phyloP scores from a whole-genome alignment of 164 flowering plant species.

The Aristolochia contorta region DNA sequence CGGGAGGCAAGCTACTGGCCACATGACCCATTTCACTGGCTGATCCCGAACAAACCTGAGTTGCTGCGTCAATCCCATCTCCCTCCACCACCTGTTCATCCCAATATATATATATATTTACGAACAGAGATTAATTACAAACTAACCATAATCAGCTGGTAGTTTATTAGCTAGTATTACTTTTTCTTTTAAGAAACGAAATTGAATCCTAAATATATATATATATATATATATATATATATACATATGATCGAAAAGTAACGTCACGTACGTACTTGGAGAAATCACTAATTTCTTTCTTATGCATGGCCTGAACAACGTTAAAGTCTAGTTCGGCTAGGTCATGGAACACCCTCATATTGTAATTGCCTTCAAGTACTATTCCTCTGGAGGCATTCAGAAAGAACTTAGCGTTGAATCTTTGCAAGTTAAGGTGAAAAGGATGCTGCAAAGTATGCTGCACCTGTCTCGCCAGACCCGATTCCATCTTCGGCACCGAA shows the following conservation, averaged over 20 bases:
- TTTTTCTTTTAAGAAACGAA: no score
- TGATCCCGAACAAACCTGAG: slow-evolving; percentile 41
- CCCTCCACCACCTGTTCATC: slow-evolving; percentile 74
- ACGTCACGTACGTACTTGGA: slow-evolving; percentile 21
- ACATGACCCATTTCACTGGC: slow-evolving; percentile 47
- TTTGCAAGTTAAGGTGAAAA: slow-evolving; percentile 32
- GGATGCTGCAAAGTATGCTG: slow-evolving; percentile 25
- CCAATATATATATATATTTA: no score
- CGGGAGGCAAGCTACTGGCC: slow-evolving; percentile 27
- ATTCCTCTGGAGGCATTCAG: slow-evolving; percentile 2
- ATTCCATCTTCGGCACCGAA: not conserved
- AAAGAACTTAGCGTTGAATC: slow-evolving; percentile 19
- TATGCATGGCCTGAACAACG: slow-evolving; percentile 23
- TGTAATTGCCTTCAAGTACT: not conserved
- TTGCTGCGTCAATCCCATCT: slow-evolving; percentile 27
- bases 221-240: no score
- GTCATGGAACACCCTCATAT: slow-evolving; percentile 15
- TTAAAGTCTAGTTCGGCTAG: slow-evolving; percentile 30
- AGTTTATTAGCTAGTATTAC: no score
- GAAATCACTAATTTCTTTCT: slow-evolving; percentile 29
- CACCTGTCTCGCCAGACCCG: slow-evolving; percentile 13
- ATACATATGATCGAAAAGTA: no score
- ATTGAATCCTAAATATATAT: no score
- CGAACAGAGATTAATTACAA: not conserved
- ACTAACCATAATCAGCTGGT: no score